phyloP scores from a whole-genome alignment of 164 flowering plant genomes.

The Piper longum region DNA sequence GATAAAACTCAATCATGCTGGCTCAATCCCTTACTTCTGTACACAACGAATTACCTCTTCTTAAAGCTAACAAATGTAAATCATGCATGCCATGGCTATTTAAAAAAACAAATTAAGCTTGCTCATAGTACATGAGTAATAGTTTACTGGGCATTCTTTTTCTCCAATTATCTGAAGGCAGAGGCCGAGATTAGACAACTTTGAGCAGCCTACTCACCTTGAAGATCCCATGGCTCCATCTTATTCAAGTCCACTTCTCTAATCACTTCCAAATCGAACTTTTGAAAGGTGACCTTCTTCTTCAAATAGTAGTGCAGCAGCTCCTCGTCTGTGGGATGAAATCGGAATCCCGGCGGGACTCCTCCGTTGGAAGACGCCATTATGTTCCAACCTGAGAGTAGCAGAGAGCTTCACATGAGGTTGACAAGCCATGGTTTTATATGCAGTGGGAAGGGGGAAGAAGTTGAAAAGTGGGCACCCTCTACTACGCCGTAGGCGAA shows the following conservation, averaged over 20 bases:
- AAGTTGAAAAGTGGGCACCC: constrained; percentile 61
- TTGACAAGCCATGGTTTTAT: constrained; percentile 1
- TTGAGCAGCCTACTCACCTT: constrained; percentile 33
- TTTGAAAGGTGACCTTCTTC: constrained; percentile 74
- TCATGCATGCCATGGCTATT: neutral
- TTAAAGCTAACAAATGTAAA: too few relatives aligned
- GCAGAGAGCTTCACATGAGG: neutral
- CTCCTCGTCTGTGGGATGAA: constrained; percentile 94
- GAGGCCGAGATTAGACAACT: neutral
- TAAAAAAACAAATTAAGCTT: too few relatives aligned
- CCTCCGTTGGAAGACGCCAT: constrained; percentile 54
- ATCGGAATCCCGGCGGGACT: constrained; percentile 90
- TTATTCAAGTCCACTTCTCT: constrained; percentile 84
- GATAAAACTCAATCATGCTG: too few relatives aligned
- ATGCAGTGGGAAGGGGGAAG: constrained; percentile 5
- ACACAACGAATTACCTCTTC: too few relatives aligned
- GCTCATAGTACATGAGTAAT: neutral
- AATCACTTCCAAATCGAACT: constrained; percentile 88
- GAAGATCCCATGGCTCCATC: constrained; percentile 93
- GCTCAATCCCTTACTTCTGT: too few relatives aligned
- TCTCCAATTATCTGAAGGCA: neutral
- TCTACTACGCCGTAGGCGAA: constrained; percentile 60
- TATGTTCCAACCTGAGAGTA: neutral
- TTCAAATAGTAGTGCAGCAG: constrained; percentile 82
- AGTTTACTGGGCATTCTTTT: neutral